These are phyloP conservation scores for Spizellomyces punctatus DNA, from an alignment of 192 early-diverging fungal genomes.

Conservation along the genomic window DNA sequence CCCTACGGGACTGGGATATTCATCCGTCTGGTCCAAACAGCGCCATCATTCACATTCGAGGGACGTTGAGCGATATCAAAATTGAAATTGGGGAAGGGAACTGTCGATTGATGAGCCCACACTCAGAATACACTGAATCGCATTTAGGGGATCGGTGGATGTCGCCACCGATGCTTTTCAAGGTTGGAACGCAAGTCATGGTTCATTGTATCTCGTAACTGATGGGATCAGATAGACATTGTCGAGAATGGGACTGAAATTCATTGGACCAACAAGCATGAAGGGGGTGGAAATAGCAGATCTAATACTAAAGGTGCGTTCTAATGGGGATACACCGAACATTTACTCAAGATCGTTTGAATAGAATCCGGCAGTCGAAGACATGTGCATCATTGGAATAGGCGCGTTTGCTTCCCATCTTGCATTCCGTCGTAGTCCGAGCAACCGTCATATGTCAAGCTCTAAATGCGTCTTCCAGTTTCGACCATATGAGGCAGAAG, in stretches of 20 bases:
- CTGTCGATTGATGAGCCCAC: slow-evolving; percentile 40
- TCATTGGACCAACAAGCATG: slow-evolving; percentile 45
- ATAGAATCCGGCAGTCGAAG: slow-evolving; percentile 49
- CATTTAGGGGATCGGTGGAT: slow-evolving; percentile 30
- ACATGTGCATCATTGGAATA: slow-evolving; percentile 40
- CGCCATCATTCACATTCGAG: slow-evolving; percentile 44
- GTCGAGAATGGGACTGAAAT: slow-evolving; percentile 49
- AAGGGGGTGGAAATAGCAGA: slow-evolving; percentile 48
- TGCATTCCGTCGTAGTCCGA: slow-evolving; percentile 33
- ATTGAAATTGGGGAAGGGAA: slow-evolving; percentile 47
- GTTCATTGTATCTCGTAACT: neutral
- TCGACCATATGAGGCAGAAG: slow-evolving; percentile 27
- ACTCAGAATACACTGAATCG: slow-evolving; percentile 28
- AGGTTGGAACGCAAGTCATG: slow-evolving; percentile 26
- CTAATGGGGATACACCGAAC: neutral
- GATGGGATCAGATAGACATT: slow-evolving; percentile 32
- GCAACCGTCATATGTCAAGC: slow-evolving; percentile 35
- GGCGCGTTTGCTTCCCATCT: slow-evolving; percentile 34
- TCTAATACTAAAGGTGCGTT: slow-evolving; percentile 49
- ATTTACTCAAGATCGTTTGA: neutral
- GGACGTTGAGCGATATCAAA: slow-evolving; percentile 41
- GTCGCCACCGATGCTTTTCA: slow-evolving; percentile 45
- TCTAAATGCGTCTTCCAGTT: slow-evolving; percentile 46
- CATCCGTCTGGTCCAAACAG: slow-evolving; percentile 19
- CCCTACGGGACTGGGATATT: slow-evolving; percentile 48